These are phyloP conservation scores for Amauroascus niger DNA, from an alignment of 2,329 filamentous ascomycete species.

Conservation along the genomic window DNA sequence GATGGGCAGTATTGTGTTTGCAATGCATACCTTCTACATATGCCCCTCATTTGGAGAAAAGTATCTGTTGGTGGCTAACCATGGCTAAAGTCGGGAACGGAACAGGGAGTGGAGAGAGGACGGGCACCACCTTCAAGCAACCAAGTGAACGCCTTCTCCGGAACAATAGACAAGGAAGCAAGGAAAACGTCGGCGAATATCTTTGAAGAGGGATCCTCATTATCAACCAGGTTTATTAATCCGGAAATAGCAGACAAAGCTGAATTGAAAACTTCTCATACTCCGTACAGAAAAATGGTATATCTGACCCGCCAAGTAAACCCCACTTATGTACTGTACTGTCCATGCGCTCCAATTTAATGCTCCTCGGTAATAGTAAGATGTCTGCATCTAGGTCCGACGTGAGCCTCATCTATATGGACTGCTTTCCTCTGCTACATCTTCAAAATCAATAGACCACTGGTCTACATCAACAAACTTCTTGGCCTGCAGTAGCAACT, in stretches of 20 bases:
- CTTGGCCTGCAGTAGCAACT: conserved; percentile 28
- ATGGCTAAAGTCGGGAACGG: conserved; percentile 8
- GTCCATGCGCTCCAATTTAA: background rate
- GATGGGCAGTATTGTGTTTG: background rate
- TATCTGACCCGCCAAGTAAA: background rate
- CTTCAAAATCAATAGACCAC: conserved; percentile 39
- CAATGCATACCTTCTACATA: too few species aligned
- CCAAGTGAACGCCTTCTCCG: too few species aligned
- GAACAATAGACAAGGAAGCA: background rate
- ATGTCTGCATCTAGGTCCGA: background rate
- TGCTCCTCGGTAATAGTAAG: background rate
- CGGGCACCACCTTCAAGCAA: too few species aligned
- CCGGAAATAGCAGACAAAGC: background rate
- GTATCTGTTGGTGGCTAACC: background rate
- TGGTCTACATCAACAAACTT: conserved; percentile 37
- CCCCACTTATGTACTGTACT: background rate
- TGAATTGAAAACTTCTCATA: background rate
- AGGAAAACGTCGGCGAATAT: background rate
- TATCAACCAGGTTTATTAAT: background rate
- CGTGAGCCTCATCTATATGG: conserved; percentile 14
- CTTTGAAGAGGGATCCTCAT: background rate
- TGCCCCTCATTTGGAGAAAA: background rate
- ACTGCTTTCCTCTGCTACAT: conserved; percentile 27
- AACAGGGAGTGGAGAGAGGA: background rate
- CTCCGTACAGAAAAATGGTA: background rate